Evolutionary conservation across 768 basidiomycete genomes (phyloP), one percentile per base, ranked within the genome.

Genomic region (Agrocybe pediades): DNA sequence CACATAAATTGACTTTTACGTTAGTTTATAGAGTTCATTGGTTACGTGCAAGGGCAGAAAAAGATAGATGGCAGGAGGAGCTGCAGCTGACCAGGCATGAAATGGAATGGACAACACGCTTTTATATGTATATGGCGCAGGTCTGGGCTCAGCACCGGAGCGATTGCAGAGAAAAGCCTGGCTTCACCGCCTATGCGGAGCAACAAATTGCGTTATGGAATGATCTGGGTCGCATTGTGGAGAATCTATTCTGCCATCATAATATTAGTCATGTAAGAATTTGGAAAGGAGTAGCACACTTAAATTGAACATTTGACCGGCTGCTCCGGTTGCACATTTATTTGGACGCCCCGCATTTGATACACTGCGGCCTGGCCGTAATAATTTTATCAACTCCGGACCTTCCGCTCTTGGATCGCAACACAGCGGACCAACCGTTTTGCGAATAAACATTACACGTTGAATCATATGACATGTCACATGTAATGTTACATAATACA

Each of bases 11-110:
- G n/a, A n/a, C n/a, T n/a, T n/a, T n/a, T n/a, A n/a, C n/a, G n/a
- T n/a, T 43, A 58, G 57, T 54, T 41, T 33, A 41, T 11, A 24
- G 53, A 5, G 39, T 58, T 15, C 48, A 58, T 19, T 58, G 57
- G 57, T 33, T 58, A 11, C 25, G 49, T 29, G 57, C 57, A 6
- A 21, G 57, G 1, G 57, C 53, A 2, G 53, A 54, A 19, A n/a
- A 33, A 1, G 4, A 54, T 23, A 24, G 49, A 1, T 58, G 57
- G 57, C 0, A 2, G 20, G 57, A 58, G 23, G 57, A 58, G 30
- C 19, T 51, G 2, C 4, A 16, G 11, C 25, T 58, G 1, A 43
- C 40, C 0, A 15, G 48, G 17, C 9, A 54, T 21, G 57, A 58
- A 27, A 58, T 58, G 57, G 27, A 40, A 13, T 58, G 57, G 57